A percentile compares a stretch with the other conserved stretches of the same genome.
phyloP scores from a whole-genome alignment of 2,329 filamentous ascomycete genomes.

The Penicillium aurantiogriseum region DNA sequence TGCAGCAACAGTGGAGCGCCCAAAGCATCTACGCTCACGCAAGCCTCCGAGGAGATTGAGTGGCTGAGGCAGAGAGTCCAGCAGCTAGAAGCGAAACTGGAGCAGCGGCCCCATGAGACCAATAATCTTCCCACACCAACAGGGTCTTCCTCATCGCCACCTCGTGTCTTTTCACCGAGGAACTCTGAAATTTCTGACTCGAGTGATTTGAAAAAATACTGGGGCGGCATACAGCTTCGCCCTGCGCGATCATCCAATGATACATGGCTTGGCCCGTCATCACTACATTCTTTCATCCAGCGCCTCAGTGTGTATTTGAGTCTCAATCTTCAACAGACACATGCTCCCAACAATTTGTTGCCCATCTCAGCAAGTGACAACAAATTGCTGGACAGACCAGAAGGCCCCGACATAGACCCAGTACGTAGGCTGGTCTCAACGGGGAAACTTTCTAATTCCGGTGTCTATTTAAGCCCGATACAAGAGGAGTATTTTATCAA shows the following conservation, averaged over 20 bases:
- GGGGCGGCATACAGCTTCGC: constrained; percentile 5
- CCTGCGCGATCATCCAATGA: constrained; percentile 4
- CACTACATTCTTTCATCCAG: constrained; percentile 3
- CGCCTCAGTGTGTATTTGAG: neutral
- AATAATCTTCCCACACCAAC: neutral
- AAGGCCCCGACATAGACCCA: neutral
- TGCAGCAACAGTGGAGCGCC: neutral
- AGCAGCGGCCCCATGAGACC: neutral
- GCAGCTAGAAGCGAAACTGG: constrained; percentile 7
- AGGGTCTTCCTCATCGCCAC: neutral
- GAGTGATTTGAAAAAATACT: neutral
- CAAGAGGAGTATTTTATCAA: constrained; percentile 25
- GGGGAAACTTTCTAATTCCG: neutral
- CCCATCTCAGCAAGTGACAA: constrained; percentile 4
- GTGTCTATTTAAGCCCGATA: constrained; percentile 20
- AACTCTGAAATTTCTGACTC: neutral
- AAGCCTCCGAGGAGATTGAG: constrained; percentile 9
- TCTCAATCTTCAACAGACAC: neutral
- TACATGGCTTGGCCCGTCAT: constrained; percentile 4
- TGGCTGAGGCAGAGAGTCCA: constrained; percentile 1
- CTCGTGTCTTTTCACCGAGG: neutral
- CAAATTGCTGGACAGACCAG: constrained; percentile 3
- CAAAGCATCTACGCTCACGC: neutral
- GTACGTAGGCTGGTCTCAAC: neutral
- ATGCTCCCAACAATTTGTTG: neutral